Percentiles rank a stretch among this genome's conserved stretches.
These are phyloP conservation scores for Larix sibirica DNA, from an alignment of 83 land plant genomes.

Conservation along the genomic window DNA sequence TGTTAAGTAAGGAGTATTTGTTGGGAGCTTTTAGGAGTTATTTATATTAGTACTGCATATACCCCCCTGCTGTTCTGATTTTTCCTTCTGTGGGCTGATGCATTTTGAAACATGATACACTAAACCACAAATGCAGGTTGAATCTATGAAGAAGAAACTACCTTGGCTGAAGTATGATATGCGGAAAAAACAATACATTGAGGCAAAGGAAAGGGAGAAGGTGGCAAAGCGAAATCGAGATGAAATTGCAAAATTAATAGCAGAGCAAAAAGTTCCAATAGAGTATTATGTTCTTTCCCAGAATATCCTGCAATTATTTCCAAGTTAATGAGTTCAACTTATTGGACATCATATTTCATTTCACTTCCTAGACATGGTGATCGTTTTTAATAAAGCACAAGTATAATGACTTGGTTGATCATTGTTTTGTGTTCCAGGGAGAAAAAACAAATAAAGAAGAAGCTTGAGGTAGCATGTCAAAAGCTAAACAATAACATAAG, in stretches of 20 bases:
- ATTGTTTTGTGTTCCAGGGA: constrained; percentile 40
- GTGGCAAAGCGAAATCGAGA: constrained; percentile 58
- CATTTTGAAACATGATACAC: background rate
- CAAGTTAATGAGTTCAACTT: background rate
- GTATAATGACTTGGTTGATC: background rate
- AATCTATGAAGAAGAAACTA: constrained; percentile 81
- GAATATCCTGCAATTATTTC: constrained; percentile 4
- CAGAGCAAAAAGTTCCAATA: constrained; percentile 58
- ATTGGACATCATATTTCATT: background rate
- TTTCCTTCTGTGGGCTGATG: background rate
- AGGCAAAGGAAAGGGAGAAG: constrained; percentile 58
- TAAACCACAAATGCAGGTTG: constrained; percentile 50
- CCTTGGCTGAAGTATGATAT: constrained; percentile 95
- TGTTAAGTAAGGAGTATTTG: background rate
- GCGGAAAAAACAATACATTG: constrained; percentile 49
- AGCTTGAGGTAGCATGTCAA: constrained; percentile 47
- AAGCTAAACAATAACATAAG: constrained; percentile 33
- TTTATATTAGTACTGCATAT: background rate
- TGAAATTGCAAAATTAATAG: constrained; percentile 54
- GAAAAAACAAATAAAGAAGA: constrained; percentile 44
- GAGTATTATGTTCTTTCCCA: constrained; percentile 43
- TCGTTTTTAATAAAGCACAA: background rate
- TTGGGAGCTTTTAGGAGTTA: background rate
- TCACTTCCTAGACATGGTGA: background rate
- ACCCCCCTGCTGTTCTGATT: background rate